Evolutionary conservation across 2,329 filamentous ascomycete genomes (phyloP).

Genomic region (Cylindrodendrum hubeiense): DNA sequence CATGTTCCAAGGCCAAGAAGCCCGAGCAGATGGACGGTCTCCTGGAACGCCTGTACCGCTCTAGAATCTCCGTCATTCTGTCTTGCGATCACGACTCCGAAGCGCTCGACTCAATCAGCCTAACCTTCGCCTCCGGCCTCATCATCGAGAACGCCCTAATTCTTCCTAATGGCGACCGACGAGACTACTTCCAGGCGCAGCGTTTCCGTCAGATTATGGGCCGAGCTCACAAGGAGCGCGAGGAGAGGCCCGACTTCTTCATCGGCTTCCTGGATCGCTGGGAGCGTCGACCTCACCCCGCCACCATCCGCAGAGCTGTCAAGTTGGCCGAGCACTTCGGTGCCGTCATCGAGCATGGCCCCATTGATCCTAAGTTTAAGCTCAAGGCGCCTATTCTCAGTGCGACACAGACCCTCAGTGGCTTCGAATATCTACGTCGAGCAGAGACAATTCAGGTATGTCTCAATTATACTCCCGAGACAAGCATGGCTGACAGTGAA

Average conservation of each 20-base stretch:
- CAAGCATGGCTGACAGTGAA: neutral
- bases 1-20: constrained; percentile 7
- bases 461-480: neutral
- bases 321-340: constrained; percentile 36
- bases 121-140: constrained; percentile 26
- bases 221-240: constrained; percentile 24
- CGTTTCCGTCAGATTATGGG: constrained; percentile 31
- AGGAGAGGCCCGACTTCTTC: constrained; percentile 32
- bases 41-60: constrained; percentile 16
- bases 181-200: constrained; percentile 30
- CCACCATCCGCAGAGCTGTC: constrained; percentile 29
- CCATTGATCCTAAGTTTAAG: constrained; percentile 4
- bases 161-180: constrained; percentile 28
- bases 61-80: constrained; percentile 26
- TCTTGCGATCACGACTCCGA: constrained; percentile 31
- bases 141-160: constrained; percentile 35
- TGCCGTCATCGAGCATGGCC: constrained; percentile 36
- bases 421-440: constrained; percentile 31
- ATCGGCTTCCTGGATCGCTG: constrained; percentile 32
- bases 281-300: constrained; percentile 24
- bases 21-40: constrained; percentile 23
- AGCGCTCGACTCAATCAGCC: constrained; percentile 23
- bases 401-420: constrained; percentile 27
- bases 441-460: constrained; percentile 29
- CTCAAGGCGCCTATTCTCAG: constrained; percentile 17